Percentiles rank a stretch among this genome's conserved stretches.
Conservation (phyloP, 2,329 filamentous ascomycete species). For the Botrytis galanthina region DNA sequence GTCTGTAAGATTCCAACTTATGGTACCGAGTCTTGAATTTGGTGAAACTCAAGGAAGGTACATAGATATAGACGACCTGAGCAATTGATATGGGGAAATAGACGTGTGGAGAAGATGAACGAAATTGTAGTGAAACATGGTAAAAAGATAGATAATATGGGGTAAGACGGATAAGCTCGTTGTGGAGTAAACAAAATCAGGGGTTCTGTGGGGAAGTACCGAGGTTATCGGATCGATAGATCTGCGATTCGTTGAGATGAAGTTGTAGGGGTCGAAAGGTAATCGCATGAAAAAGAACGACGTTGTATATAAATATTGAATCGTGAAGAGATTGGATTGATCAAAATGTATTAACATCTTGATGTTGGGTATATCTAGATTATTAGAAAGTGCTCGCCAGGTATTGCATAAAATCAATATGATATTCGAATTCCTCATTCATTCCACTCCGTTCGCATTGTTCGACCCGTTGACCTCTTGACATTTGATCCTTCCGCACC, state of each 20-base stretch:
- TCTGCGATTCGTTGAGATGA: neutral
- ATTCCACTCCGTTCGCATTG: neutral
- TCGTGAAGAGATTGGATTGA: neutral
- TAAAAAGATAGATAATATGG: neutral
- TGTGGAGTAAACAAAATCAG: neutral
- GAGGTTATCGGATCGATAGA: conserved; percentile 10
- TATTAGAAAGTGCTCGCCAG: neutral
- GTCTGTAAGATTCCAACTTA: neutral
- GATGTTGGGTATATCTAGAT: neutral
- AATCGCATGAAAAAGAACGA: neutral
- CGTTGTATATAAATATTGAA: neutral
- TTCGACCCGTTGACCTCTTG: neutral
- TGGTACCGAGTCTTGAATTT: neutral
- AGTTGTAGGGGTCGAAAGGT: neutral
- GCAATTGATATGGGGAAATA: neutral
- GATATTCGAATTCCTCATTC: neutral
- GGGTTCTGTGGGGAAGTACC: conserved; percentile 3
- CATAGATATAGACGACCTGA: neutral
- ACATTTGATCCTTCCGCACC: neutral
- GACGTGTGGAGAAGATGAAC: neutral
- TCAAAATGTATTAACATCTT: neutral
- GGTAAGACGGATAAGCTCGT: neutral
- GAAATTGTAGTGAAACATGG: neutral
- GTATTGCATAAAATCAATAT: neutral
- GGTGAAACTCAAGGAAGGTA: neutral